A percentile compares a stretch with the other conserved stretches of the same genome.
Conservation (phyloP, 139 green algal species). For the Desmodesmus armatus region DNA sequence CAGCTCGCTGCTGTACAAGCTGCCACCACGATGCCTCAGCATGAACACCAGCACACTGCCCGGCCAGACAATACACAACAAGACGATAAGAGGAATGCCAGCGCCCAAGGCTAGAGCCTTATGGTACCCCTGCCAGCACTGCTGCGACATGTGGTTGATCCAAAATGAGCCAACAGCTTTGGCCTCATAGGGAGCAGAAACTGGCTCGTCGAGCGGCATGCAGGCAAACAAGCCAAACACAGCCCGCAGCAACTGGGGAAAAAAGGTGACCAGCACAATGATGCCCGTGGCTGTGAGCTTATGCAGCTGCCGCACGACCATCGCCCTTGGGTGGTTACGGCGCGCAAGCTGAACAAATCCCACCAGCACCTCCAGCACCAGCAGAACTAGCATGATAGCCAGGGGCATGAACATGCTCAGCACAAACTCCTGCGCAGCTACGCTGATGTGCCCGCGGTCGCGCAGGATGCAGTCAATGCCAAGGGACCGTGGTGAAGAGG, state of each 20-base stretch:
- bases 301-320: not conserved
- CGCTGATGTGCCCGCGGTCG: not conserved
- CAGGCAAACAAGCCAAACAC: constrained; percentile 29
- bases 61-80: not conserved
- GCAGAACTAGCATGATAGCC: not conserved
- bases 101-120: not conserved
- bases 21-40: not conserved
- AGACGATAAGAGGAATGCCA: not conserved
- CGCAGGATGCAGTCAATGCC: constrained; percentile 1
- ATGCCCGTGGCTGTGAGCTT: not conserved
- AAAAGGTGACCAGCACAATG: constrained; percentile 4
- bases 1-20: not conserved
- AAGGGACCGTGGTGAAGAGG: not conserved
- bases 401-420: not conserved
- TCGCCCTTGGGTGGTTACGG: too few relatives aligned
- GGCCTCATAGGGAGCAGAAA: not conserved
- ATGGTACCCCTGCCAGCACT: not conserved
- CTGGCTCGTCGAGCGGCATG: not conserved
- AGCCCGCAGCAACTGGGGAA: not conserved
- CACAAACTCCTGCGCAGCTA: not conserved
- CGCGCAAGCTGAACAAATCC: too few relatives aligned
- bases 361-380: not conserved
- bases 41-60: not conserved
- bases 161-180: constrained; percentile 4
- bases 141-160: not conserved